Base-by-base conservation (phyloP, 2,329 filamentous ascomycete species). In the Diplodia sapinea region DNA sequence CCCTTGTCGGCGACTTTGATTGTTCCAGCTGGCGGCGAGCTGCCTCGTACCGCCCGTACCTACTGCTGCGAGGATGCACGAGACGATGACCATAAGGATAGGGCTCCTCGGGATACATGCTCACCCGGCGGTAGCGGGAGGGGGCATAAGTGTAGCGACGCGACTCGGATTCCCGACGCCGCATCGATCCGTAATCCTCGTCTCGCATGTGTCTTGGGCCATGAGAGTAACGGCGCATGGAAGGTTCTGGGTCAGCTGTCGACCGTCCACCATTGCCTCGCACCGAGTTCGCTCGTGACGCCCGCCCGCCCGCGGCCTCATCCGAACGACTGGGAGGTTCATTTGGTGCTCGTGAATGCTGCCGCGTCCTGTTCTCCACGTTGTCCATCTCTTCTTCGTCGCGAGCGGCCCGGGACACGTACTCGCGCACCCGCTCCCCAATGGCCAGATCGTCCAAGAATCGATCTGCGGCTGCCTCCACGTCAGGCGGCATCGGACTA, bases 381-480 rank as follows among this genome's bases (percentile, higher is more conserved):
- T 52, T 43, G 17, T 67, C 65, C 65, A 47, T 57, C 36, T 59
- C 65, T 17, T 66, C 64, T 62, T 66, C 64, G 33, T 66, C 64
- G 7, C 64, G 64, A 51, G 64, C 65, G 31, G 65, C 65, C n/a
- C 56, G 49, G 6, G 56, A 67, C 11, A 67, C 65, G 36, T 61
- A 67, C 38, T 61, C 65, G 50, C 65, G 65, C 13, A 59, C 65
- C 31, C 70, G 66, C 50, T 73, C 71, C 17, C 68, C 70, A 36
- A 73, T 74, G 9, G 73, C 71, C 52, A 77, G 73, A 8, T 77
- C 76, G 36, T 76, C 75, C 17, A 79, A 62, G 57, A 79, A 78
- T 29, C 76, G 75, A 68, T 78, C 77, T 36, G 76, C 76, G 12
- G 74, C 75, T 43, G 75, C 73, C 36, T 73, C 72, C 11, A 56